Base-by-base conservation (phyloP, 169 alveolate genomes). In the Neospora caninum region DNA sequence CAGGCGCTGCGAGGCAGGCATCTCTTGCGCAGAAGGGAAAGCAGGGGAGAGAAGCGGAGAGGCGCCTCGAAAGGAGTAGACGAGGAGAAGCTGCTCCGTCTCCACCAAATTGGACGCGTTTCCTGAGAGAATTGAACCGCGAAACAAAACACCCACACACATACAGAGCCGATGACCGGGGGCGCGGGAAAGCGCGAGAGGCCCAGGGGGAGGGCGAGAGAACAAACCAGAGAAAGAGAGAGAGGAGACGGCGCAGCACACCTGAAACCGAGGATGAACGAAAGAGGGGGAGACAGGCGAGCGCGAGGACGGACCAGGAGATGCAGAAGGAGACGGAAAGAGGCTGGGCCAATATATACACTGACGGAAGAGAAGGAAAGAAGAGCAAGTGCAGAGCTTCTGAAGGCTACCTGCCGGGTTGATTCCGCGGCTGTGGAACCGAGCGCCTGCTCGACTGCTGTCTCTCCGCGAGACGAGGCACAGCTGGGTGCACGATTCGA, bases 401-500 rank as follows among this genome's bases (percentile, higher is more conserved):
- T 29, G 64, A 25, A 82, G 31, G 41, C 49, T 96, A 94, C 99
- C 99, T 22, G 96, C 96, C 53, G 89, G 58, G 96, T 98, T 98
- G 36, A 98, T 96, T 22, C 99, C 99, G 93, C 99, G 96, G 70
- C 98, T 89, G 84, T 97, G 94, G 93, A 98, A 98, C 88, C 99
- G 96, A 88, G 97, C 97, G 49, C 99, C 99, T 39, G 97, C 95
- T 91, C 99, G 96, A 92, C 98, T 94, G 53, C 91, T 91, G 95
- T 98, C 99, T 95, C 98, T 97, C 93, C 99, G 96, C 31, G 98
- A 97, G 22, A 98, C 96, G 80, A 98, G 88, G 83, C 94, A 67
- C 88, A 95, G 91, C 25, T 78, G 86, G 25, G 34, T 39, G 89
- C 89, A 82, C 0, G 69, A 27, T 29, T 82, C 89, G 34, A 82